Base-by-base conservation (phyloP, 495 filamentous ascomycete species). In the Aspergillus sclerotioniger region DNA sequence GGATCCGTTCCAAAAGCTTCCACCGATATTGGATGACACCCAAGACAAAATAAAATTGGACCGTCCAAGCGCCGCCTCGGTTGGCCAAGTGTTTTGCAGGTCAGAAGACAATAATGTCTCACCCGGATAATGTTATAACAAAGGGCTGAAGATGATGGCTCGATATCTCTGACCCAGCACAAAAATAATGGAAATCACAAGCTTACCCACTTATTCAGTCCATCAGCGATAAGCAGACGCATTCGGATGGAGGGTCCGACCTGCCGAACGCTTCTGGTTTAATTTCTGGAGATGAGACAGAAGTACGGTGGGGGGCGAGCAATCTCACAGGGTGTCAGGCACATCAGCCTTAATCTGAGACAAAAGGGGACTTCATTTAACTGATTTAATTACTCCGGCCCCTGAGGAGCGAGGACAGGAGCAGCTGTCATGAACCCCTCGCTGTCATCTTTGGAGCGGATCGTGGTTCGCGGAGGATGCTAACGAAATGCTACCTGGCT, bases 51-150 rank as follows among this genome's bases (percentile, higher is more conserved):
- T 48, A 48, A 28, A 47, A 20, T 16, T 12, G 20, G 44, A 21
- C 31, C 47, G 20, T 13, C 47, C 32, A 50, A 50, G 47, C 47
- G 47, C 15, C 21, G 47, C 20, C 25, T 50, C 47, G 28, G 47
- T 13, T 32, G 47, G 47, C 25, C 20, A 8, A 50, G 2, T 17
- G 15, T 32, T 32, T 50, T 50, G 47, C 47, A 50, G 28, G 47
- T 50, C 47, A 50, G 47, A 50, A 50, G 47, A 50, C 47, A 32
- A 28, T 7, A 6, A 32, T 50, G 47, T 50, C 47, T 50, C 47
- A 50, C 47, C 16, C 47, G 47, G 47, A 32, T 32, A 50, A 33
- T 50, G 13, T 3, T 50, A 31, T 41, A 41, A n/a, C 25, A 25
- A 25, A 25, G 25, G 5, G 25, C 25, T 25, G 25, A 2, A 3